Evolutionary conservation across 2,329 filamentous ascomycete species (phyloP).

Genomic region (Microdochium trichocladiopsis): DNA sequence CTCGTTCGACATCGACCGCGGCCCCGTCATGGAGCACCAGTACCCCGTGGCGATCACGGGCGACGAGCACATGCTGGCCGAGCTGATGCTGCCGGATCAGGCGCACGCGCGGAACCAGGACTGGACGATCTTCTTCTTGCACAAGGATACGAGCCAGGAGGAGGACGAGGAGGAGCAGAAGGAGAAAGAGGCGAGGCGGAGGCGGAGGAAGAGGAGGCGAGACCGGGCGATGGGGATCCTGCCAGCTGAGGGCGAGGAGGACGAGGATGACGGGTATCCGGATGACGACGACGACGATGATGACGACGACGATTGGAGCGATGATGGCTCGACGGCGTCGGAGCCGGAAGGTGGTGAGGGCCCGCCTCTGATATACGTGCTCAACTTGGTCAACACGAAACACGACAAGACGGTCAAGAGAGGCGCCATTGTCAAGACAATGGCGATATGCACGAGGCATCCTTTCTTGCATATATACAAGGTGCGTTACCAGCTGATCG

Average conservation of each 20-base stretch:
- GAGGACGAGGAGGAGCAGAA: constrained; percentile 69
- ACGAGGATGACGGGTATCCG: constrained; percentile 33
- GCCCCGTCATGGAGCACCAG: constrained; percentile 97
- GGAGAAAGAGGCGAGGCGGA: constrained; percentile 45
- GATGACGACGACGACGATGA: constrained; percentile 36
- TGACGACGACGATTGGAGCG: constrained; percentile 35
- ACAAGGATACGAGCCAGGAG: constrained; percentile 83
- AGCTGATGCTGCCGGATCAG: constrained; percentile 97
- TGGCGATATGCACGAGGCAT: constrained; percentile 97
- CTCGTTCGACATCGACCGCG: constrained; percentile 93
- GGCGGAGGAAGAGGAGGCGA: constrained; percentile 42
- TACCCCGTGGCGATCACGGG: constrained; percentile 92
- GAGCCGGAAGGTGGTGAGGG: constrained; percentile 71
- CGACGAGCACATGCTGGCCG: constrained; percentile 95
- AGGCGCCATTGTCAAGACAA: constrained; percentile 92
- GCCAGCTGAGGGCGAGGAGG: constrained; percentile 36
- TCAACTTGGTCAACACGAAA: constrained; percentile 97
- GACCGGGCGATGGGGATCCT: constrained; percentile 42
- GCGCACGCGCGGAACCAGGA: constrained; percentile 92
- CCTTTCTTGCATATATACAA: constrained; percentile 99
- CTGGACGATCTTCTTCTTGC: constrained; percentile 98
- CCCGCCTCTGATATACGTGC: constrained; percentile 88
- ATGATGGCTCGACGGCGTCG: constrained; percentile 46
- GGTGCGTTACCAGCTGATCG: constrained; percentile 35
- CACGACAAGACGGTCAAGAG: constrained; percentile 89